phyloP scores from a whole-genome alignment of 2,329 filamentous ascomycete genomes.

The Pseudocercospora crystallina region DNA sequence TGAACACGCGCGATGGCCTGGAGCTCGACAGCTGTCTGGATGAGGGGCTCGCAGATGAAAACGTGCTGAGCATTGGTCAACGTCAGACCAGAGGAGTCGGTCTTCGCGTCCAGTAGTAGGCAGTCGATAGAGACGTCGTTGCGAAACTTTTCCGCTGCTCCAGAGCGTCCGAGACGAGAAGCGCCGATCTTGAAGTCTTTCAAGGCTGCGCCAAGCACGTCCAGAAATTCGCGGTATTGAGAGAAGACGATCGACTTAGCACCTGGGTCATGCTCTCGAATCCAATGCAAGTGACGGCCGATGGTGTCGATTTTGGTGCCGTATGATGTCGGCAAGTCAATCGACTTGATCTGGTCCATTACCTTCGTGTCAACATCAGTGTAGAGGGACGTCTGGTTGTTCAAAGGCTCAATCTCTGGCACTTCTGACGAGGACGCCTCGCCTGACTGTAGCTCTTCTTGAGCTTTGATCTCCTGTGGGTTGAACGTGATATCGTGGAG shows the following conservation, averaged over 20 bases:
- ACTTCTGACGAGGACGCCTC: conserved; percentile 7
- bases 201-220: conserved; percentile 71
- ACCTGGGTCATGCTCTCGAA: conserved; percentile 78
- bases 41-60: conserved; percentile 87
- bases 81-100: conserved; percentile 85
- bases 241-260: conserved; percentile 94
- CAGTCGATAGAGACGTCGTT: conserved; percentile 72
- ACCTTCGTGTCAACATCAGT: conserved; percentile 69
- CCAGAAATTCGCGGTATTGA: conserved; percentile 80
- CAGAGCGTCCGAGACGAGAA: conserved; percentile 65
- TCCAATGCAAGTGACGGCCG: conserved; percentile 75
- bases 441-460: conserved; percentile 49
- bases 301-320: conserved; percentile 84
- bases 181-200: conserved; percentile 69
- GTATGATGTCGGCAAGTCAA: conserved; percentile 70
- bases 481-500: conserved; percentile 85
- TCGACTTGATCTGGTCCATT: conserved; percentile 76
- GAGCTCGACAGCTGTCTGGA: conserved; percentile 90
- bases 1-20: conserved; percentile 95
- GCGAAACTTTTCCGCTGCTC: conserved; percentile 75
- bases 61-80: conserved; percentile 92
- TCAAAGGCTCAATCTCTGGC: conserved; percentile 15
- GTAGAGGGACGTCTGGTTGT: conserved; percentile 61
- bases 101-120: conserved; percentile 85
- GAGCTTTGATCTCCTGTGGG: conserved; percentile 69